Conservation (phyloP, 129 eudicot species). For the Arctium lappa region DNA sequence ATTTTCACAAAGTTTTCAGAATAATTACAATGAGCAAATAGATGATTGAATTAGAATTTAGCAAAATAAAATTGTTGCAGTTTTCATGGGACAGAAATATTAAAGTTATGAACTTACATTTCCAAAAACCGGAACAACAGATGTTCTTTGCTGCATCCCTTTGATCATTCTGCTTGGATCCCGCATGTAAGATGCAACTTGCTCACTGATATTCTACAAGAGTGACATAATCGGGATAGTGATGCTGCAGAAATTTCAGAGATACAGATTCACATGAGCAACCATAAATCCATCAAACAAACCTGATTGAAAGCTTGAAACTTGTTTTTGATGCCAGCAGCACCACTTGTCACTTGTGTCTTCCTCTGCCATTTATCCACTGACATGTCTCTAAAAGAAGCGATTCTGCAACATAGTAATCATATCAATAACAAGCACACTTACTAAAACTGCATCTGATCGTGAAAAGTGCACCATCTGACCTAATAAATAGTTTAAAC, state of each 20-base stretch:
- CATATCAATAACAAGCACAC: not conserved
- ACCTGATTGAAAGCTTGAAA: constrained; percentile 87
- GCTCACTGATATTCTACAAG: constrained; percentile 74
- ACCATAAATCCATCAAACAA: not conserved
- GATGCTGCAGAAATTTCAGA: not conserved
- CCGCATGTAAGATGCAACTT: constrained; percentile 88
- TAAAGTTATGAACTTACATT: constrained; percentile 42
- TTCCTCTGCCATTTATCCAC: constrained; percentile 95
- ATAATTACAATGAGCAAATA: not conserved
- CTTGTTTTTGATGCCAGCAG: constrained; percentile 70
- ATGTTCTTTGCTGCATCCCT: constrained; percentile 83
- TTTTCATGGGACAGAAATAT: not conserved
- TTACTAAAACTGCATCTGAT: too few species aligned
- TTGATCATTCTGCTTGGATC: constrained; percentile 91
- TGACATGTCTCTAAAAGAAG: constrained; percentile 63
- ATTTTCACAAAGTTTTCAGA: not conserved
- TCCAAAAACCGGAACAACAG: constrained; percentile 73
- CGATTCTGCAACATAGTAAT: constrained; percentile 35
- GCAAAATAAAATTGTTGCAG: not conserved
- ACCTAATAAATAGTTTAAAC: not conserved
- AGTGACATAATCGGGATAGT: not conserved
- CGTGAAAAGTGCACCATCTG: too few species aligned
- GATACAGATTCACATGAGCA: not conserved
- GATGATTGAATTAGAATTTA: not conserved
- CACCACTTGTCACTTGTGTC: constrained; percentile 79